Percentiles rank a stretch among this genome's conserved stretches.
Conservation (phyloP, 2,329 filamentous ascomycete species). For the Bipolaris cookei region DNA sequence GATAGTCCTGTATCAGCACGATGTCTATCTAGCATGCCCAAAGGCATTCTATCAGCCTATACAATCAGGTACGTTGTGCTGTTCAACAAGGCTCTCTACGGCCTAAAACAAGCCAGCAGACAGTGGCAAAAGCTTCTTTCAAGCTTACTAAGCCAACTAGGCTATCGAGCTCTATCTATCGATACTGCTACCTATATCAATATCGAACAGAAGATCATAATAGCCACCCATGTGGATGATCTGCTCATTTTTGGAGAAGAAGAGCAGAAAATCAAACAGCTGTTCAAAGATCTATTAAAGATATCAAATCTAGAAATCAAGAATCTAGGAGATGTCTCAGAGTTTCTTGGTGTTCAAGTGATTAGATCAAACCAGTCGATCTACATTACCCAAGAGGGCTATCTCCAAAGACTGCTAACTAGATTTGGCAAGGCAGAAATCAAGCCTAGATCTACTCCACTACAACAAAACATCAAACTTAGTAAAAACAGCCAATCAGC, state of each 20-base stretch:
- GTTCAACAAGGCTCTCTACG: neutral
- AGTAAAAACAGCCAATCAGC: too few species aligned
- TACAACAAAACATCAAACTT: too few species aligned
- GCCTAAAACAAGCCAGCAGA: neutral
- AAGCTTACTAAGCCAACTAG: neutral
- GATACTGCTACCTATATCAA: neutral
- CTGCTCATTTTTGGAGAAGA: neutral
- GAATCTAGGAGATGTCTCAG: neutral
- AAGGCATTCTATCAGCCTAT: too few species aligned
- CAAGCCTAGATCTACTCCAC: too few species aligned
- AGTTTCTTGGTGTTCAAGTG: neutral
- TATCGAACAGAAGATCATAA: neutral
- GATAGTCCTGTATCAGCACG: too few species aligned
- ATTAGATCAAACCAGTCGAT: neutral
- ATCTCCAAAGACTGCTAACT: neutral
- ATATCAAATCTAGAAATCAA: neutral
- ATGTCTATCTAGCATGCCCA: too few species aligned
- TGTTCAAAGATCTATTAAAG: neutral
- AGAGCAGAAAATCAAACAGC: neutral
- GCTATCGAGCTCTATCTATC: neutral
- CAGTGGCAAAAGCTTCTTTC: neutral
- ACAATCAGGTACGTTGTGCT: too few species aligned
- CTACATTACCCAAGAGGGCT: neutral
- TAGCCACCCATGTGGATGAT: neutral
- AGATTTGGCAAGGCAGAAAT: too few species aligned